Percentiles rank a stretch among this genome's conserved stretches.
These are phyloP conservation scores for Alternaria sp. DNA, from an alignment of 2,329 filamentous ascomycete species.

Conservation along the genomic window DNA sequence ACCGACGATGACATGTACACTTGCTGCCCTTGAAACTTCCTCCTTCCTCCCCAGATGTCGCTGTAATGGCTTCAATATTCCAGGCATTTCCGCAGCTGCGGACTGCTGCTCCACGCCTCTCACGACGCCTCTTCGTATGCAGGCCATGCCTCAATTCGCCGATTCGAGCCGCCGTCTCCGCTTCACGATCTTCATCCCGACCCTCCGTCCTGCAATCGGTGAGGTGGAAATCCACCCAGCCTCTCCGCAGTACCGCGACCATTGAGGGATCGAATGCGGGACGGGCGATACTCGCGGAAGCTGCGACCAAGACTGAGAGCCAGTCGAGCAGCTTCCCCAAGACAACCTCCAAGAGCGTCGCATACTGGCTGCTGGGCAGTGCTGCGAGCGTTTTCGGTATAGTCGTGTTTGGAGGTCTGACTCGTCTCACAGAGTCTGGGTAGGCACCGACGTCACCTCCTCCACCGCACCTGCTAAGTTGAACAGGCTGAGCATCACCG, in stretches of 20 bases:
- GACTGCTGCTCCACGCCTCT: slow-evolving; percentile 46
- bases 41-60: slow-evolving; percentile 2
- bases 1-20: slow-evolving; percentile 13
- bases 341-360: slow-evolving; percentile 76
- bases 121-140: slow-evolving; percentile 44
- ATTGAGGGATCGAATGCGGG: slow-evolving; percentile 21
- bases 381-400: slow-evolving; percentile 96
- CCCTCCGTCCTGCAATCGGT: slow-evolving; percentile 38
- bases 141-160: slow-evolving; percentile 40
- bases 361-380: slow-evolving; percentile 90
- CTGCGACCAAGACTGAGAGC: slow-evolving; percentile 13
- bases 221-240: slow-evolving; percentile 45
- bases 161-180: slow-evolving; percentile 25
- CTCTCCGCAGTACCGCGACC: slow-evolving; percentile 31
- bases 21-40: background rate
- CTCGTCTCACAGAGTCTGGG: slow-evolving; percentile 94
- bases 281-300: slow-evolving; percentile 16
- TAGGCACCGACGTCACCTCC: slow-evolving; percentile 51
- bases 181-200: slow-evolving; percentile 24
- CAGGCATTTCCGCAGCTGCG: slow-evolving; percentile 47
- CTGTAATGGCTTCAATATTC: slow-evolving; percentile 46
- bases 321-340: slow-evolving; percentile 58
- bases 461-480: slow-evolving; percentile 20
- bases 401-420: slow-evolving; percentile 92
- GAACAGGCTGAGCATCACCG: slow-evolving; percentile 87